phyloP scores from a whole-genome alignment of 164 flowering plant species.

The Houttuynia cordata region DNA sequence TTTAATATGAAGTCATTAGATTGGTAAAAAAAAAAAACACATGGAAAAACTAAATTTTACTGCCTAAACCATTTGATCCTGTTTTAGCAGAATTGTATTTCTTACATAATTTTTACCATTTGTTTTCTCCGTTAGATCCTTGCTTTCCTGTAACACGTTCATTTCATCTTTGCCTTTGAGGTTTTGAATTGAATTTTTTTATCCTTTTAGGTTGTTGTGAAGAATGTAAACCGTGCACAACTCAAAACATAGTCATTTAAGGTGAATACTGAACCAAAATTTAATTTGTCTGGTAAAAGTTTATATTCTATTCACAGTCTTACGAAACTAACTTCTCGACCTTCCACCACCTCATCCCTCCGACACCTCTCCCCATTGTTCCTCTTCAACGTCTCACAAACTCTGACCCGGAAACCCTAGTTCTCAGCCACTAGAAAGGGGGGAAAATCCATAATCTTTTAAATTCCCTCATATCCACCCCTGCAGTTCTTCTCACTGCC shows the following conservation, averaged over 20 bases:
- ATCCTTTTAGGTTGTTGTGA: not conserved
- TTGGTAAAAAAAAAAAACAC: no score
- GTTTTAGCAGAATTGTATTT: not conserved
- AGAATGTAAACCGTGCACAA: not conserved
- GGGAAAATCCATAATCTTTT: conserved; percentile 60
- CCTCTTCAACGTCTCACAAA: conserved; percentile 20
- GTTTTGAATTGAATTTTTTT: no score
- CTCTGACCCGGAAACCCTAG: conserved; percentile 48
- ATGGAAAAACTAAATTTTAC: no score
- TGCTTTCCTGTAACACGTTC: not conserved
- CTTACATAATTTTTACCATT: no score
- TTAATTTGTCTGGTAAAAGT: not conserved
- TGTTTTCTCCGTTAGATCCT: not conserved
- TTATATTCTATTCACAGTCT: not conserved
- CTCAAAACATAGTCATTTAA: not conserved
- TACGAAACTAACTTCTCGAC: not conserved
- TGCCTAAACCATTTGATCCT: no score
- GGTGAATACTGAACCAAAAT: not conserved
- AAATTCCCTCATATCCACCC: conserved; percentile 57
- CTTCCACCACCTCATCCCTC: conserved; percentile 6
- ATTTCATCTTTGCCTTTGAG: not conserved
- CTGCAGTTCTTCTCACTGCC: conserved; percentile 67
- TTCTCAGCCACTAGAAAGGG: conserved; percentile 34
- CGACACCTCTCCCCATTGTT: not conserved
- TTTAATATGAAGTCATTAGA: no score